Evolutionary conservation across 2,329 filamentous ascomycete species (phyloP).

Genomic region (Penicillium janthinellum): DNA sequence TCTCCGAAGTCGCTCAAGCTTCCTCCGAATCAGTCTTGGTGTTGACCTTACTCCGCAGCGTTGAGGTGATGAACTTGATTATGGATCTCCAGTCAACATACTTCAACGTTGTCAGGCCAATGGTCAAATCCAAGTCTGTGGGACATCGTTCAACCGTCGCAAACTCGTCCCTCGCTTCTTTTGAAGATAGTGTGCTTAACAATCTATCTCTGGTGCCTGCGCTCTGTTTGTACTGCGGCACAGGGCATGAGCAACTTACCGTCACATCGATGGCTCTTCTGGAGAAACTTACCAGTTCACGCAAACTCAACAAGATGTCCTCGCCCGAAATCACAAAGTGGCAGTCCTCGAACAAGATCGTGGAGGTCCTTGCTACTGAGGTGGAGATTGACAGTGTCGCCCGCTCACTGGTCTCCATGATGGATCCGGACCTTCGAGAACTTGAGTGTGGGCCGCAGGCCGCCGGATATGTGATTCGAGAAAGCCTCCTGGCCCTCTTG

Average conservation of each 20-base stretch:
- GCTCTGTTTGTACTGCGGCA: constrained; percentile 82
- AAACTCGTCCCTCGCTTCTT: constrained; percentile 77
- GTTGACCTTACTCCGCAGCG: constrained; percentile 72
- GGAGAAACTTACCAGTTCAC: constrained; percentile 81
- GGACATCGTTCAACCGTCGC: constrained; percentile 64
- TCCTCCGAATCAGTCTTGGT: constrained; percentile 79
- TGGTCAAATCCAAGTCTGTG: constrained; percentile 68
- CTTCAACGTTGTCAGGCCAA: constrained; percentile 79
- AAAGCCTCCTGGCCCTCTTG: constrained; percentile 82
- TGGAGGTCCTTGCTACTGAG: constrained; percentile 82
- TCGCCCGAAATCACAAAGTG: constrained; percentile 62
- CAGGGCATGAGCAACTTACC: constrained; percentile 78
- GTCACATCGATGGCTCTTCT: constrained; percentile 79
- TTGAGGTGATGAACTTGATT: constrained; percentile 80
- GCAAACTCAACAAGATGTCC: constrained; percentile 74
- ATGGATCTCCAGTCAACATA: constrained; percentile 90
- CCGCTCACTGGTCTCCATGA: constrained; percentile 68
- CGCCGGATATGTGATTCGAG: constrained; percentile 77
- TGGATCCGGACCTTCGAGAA: constrained; percentile 68
- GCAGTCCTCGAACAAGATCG: constrained; percentile 75
- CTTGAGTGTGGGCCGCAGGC: constrained; percentile 69
- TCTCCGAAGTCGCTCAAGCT: constrained; percentile 70
- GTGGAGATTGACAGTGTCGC: constrained; percentile 80
- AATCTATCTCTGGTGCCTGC: constrained; percentile 78
- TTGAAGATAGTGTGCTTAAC: constrained; percentile 87